Base-by-base conservation (phyloP, 2,329 filamentous ascomycete species). In the Alternaria infectoria region DNA sequence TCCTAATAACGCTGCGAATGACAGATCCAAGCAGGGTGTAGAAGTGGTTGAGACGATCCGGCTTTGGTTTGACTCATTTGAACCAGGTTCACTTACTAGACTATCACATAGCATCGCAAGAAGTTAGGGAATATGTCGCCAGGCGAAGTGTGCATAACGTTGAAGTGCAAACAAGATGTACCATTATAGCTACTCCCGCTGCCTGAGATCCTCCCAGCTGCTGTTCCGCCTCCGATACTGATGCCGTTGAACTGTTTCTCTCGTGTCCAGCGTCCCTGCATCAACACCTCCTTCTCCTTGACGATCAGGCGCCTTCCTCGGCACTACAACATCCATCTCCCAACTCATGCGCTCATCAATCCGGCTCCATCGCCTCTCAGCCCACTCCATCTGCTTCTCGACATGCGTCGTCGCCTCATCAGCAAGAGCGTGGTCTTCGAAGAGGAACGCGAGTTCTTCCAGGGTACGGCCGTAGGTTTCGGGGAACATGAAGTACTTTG, bases 381-480 rank as follows among this genome's bases (percentile, higher is more conserved):
- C 46, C 17, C 69, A 71, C 36, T 76, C 72, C 46, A 78, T 70
- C 49, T 76, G 73, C 68, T 77, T 78, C 54, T 77, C 74, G 0
- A 78, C 74, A 25, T 69, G 67, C 15, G 57, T 61, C 8, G 69
- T 72, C 12, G 74, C 72, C 64, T 77, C 67, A 13, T 78, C 75
- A 6, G 75, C 75, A 12, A 70, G 68, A 2, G 69, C 57, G 17
- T 69, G 61, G 59, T 75, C 73, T 66, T 78, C 75, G 62, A 77
- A 78, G 13, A 78, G 64, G 66, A 76, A 76, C 32, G 89, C 86
- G 67, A 91, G 86, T 76, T 91, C 88, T 76, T 91, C 90, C 0
- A 92, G 85, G 0, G 89, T 91, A 2, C 88, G 88, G 2, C 89
- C 89, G 72, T 88, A 89, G 11, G 90, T 92, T 81, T 93, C 90